A percentile compares a stretch with the other conserved stretches of the same genome.
These are phyloP conservation scores for Globisporangium spiculum DNA, from an alignment of 352 stramenopile species.

Conservation along the genomic window DNA sequence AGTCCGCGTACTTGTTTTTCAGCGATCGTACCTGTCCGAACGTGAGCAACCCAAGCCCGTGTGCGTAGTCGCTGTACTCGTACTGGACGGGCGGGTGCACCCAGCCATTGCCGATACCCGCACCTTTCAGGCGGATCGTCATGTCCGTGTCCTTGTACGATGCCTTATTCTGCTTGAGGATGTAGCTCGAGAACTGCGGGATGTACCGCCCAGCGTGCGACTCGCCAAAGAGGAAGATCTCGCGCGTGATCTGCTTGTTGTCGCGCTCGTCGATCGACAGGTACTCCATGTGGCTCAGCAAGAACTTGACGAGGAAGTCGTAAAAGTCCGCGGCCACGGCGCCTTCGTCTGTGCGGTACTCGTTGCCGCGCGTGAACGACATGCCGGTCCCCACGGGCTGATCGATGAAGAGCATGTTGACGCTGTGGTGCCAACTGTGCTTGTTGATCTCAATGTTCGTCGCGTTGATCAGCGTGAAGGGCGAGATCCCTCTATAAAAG, in stretches of 20 bases:
- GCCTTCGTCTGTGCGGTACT: slow-evolving; percentile 45
- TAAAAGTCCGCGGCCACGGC: slow-evolving; percentile 87
- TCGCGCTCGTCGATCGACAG: slow-evolving; percentile 40
- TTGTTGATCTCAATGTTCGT: slow-evolving; percentile 59
- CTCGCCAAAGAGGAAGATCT: slow-evolving; percentile 95
- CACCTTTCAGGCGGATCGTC: slow-evolving; percentile 73
- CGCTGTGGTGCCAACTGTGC: slow-evolving; percentile 70
- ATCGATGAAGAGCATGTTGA: slow-evolving; percentile 84
- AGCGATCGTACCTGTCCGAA: slow-evolving; percentile 70
- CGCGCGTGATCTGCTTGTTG: slow-evolving; percentile 44
- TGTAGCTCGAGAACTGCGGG: slow-evolving; percentile 93
- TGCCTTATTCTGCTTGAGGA: slow-evolving; percentile 85
- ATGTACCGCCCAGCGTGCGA: slow-evolving; percentile 98
- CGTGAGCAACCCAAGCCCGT: slow-evolving; percentile 90
- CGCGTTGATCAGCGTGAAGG: slow-evolving; percentile 56
- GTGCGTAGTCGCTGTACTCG: slow-evolving; percentile 92
- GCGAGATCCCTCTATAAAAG: slow-evolving; percentile 46
- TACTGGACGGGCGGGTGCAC: slow-evolving; percentile 96
- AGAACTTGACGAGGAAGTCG: slow-evolving; percentile 92
- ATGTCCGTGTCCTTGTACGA: slow-evolving; percentile 19
- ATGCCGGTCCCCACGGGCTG: slow-evolving; percentile 81
- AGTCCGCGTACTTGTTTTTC: slow-evolving; percentile 62
- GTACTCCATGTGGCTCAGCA: slow-evolving; percentile 83
- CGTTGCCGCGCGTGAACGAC: slow-evolving; percentile 58
- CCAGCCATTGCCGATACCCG: slow-evolving; percentile 98